phyloP scores from a whole-genome alignment of 2,329 filamentous ascomycete genomes.

The Fusarium tjaetaba region DNA sequence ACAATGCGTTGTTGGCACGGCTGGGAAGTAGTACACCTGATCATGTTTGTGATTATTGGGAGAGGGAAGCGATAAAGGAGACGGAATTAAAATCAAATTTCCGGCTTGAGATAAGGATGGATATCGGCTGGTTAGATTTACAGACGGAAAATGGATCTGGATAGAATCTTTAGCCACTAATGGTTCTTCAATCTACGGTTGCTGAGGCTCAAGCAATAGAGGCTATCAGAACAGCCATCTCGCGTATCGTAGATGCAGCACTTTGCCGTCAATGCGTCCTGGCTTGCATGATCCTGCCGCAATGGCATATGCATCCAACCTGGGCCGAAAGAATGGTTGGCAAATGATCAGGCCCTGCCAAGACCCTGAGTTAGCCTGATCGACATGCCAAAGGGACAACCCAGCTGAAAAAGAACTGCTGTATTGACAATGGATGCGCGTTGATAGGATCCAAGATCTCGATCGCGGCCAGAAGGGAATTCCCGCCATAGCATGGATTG shows the following conservation, averaged over 20 bases:
- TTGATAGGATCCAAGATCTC: neutral
- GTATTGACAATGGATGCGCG: neutral
- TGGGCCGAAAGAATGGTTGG: neutral
- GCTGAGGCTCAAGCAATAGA: neutral
- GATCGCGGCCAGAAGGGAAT: neutral
- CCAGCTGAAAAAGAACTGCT: neutral
- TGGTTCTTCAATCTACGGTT: neutral
- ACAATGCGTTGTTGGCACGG: neutral
- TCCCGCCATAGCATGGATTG: neutral
- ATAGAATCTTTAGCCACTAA: neutral
- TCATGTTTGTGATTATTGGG: neutral
- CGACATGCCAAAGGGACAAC: neutral
- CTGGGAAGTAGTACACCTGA: neutral
- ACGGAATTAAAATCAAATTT: neutral
- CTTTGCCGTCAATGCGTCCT: neutral
- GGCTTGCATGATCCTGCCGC: neutral
- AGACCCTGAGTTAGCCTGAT: neutral
- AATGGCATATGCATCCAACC: neutral
- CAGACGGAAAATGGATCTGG: accelerated
- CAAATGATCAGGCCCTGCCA: neutral
- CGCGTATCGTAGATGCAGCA: neutral
- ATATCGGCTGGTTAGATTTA: neutral
- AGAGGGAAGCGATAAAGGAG: neutral
- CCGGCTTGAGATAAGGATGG: neutral
- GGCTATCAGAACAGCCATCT: neutral